phyloP scores from a whole-genome alignment of 495 filamentous ascomycete genomes.

The Annulohypoxylon maeteangense region DNA sequence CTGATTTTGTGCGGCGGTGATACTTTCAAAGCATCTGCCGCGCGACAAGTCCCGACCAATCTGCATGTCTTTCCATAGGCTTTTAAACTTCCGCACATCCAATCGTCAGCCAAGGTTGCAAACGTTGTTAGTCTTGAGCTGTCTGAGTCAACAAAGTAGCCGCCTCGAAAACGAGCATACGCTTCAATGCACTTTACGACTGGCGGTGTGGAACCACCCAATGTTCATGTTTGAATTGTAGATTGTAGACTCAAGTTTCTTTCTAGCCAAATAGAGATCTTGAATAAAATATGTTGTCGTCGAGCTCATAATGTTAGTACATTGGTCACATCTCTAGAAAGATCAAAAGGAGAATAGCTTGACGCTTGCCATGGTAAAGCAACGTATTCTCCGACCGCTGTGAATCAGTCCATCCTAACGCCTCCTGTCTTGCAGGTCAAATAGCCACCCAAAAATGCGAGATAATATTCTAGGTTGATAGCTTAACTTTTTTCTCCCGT shows the following conservation, averaged over 20 bases:
- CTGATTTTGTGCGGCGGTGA: not conserved
- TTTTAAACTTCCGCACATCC: not conserved
- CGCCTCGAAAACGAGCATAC: conserved; percentile 6
- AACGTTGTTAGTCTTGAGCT: conserved; percentile 12
- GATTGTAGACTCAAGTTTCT: conserved; percentile 19
- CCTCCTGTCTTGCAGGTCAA: conserved; percentile 23
- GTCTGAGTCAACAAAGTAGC: conserved; percentile 13
- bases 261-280: conserved; percentile 33
- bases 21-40: not conserved
- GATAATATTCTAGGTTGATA: conserved; percentile 3
- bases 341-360: conserved; percentile 15
- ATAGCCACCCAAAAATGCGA: conserved; percentile 18
- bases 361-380: conserved; percentile 22
- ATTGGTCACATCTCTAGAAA: conserved; percentile 30
- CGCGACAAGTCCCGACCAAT: conserved; percentile 10
- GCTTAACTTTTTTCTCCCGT: conserved; percentile 5
- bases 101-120: not conserved
- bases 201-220: conserved; percentile 26
- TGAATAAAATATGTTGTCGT: conserved; percentile 19
- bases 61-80: conserved; percentile 28
- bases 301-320: conserved; percentile 39
- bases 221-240: conserved; percentile 11
- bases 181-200: conserved; percentile 10
- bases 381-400: not conserved
- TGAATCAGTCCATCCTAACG: conserved; percentile 25